Percentiles rank a stretch among this genome's conserved stretches.
Conservation (phyloP, 306 rosid genomes). For the Quercus berberidifolia region DNA sequence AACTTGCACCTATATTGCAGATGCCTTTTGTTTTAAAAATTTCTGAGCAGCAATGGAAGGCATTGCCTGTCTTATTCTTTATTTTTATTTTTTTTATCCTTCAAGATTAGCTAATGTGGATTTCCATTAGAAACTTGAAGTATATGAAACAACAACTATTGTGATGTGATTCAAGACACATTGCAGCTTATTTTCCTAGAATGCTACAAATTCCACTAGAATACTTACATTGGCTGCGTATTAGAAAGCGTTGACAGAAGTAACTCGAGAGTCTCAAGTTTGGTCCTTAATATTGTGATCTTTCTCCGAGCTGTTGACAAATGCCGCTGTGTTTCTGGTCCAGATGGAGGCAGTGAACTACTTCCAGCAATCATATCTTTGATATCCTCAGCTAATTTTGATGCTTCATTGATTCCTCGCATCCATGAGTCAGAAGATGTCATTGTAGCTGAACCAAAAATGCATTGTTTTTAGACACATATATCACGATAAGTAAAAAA, state of each 20-base stretch:
- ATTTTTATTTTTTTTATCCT: too few species aligned
- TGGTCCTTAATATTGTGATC: slow-evolving; percentile 40
- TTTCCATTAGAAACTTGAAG: too few species aligned
- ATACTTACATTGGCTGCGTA: slow-evolving; percentile 33
- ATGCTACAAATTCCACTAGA: neutral
- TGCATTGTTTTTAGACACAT: too few species aligned
- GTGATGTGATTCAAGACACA: neutral
- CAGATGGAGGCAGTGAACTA: slow-evolving; percentile 36
- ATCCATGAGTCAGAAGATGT: slow-evolving; percentile 36
- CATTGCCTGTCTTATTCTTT: too few species aligned
- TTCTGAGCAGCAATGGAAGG: too few species aligned
- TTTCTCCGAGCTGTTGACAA: slow-evolving; percentile 39
- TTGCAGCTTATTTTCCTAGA: neutral
- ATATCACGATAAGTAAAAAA: too few species aligned
- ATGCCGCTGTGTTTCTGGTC: slow-evolving; percentile 41
- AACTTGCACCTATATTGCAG: too few species aligned
- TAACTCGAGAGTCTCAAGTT: slow-evolving; percentile 38
- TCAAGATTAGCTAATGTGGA: too few species aligned
- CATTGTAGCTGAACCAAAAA: neutral
- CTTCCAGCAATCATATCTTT: slow-evolving; percentile 33
- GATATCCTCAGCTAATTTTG: slow-evolving; percentile 38
- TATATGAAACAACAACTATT: too few species aligned
- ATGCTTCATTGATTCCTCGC: slow-evolving; percentile 39
- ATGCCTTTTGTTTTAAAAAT: too few species aligned
- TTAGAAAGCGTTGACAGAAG: slow-evolving; percentile 31